Evolutionary conservation across 345 rosid genomes (phyloP).

Genomic region (Eucalyptus sp.): DNA sequence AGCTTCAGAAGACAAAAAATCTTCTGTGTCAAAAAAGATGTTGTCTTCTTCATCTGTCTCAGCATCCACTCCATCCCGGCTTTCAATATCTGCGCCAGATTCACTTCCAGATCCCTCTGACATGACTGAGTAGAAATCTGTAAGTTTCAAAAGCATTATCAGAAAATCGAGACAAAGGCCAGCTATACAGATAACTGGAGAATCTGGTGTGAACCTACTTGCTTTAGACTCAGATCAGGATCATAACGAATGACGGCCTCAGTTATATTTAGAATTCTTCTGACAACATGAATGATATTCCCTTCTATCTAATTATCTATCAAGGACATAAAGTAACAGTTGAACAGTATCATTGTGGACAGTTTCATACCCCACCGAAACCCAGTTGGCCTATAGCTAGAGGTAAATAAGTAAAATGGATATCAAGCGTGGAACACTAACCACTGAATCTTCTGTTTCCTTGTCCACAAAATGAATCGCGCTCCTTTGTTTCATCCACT

Average conservation of each 20-base stretch:
- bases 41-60: slow-evolving; percentile 92
- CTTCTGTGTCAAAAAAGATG: slow-evolving; percentile 74
- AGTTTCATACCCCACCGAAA: background rate
- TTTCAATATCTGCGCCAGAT: slow-evolving; percentile 85
- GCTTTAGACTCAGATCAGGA: background rate
- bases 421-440: slow-evolving; percentile 11
- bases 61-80: slow-evolving; percentile 80
- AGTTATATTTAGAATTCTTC: background rate
- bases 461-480: slow-evolving; percentile 79
- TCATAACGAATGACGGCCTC: background rate
- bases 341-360: background rate
- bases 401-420: background rate
- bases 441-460: slow-evolving; percentile 89
- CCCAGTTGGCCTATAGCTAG: background rate
- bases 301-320: background rate
- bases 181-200: background rate
- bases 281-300: background rate
- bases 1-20: slow-evolving; percentile 75
- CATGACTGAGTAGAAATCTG: slow-evolving; percentile 99
- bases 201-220: background rate
- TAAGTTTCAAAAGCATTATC: slow-evolving; percentile 2
- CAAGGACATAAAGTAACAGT: background rate
- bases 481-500: slow-evolving; percentile 94
- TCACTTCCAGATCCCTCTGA: slow-evolving; percentile 90
- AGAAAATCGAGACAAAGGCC: background rate